Evolutionary conservation across 495 filamentous ascomycete species (phyloP).

Genomic region (Hyaloscypha finlandica): DNA sequence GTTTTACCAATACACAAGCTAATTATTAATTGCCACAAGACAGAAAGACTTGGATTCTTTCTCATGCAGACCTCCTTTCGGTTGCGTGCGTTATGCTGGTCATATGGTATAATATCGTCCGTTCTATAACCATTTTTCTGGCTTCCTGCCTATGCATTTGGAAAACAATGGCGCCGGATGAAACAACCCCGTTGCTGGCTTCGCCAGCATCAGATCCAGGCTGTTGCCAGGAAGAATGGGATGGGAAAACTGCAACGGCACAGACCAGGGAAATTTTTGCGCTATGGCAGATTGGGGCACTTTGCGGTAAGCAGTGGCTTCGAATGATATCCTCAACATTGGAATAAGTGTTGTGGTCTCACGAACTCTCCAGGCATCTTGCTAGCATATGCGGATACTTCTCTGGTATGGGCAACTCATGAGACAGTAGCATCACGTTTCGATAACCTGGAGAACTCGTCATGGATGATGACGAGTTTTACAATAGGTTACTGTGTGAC

Average conservation of each 20-base stretch:
- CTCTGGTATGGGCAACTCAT: constrained; percentile 40
- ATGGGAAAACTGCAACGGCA: constrained; percentile 12
- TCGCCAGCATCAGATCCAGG: constrained; percentile 7
- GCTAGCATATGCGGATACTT: constrained; percentile 38
- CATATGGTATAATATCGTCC: constrained; percentile 14
- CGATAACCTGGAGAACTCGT: constrained; percentile 32
- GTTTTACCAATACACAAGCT: too few species aligned
- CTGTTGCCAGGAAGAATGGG: constrained; percentile 6
- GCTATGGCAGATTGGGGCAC: constrained; percentile 20
- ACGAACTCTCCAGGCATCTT: constrained; percentile 35
- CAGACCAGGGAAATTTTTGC: constrained; percentile 14
- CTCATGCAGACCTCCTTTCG: not conserved
- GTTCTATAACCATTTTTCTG: not conserved
- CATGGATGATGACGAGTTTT: constrained; percentile 41
- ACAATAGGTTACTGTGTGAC: constrained; percentile 41
- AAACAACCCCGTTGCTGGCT: constrained; percentile 17
- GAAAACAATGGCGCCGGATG: constrained; percentile 22
- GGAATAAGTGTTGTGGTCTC: constrained; percentile 7
- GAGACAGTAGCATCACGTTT: constrained; percentile 40
- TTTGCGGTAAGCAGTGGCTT: constrained; percentile 18
- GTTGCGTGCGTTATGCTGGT: not conserved
- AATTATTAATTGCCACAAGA: too few species aligned
- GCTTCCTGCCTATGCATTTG: constrained; percentile 7
- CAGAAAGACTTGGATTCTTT: not conserved
- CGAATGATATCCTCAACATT: constrained; percentile 2